Percentiles rank a stretch among this genome's conserved stretches.
These are phyloP conservation scores for Ophiostoma sp. DNA, from an alignment of 2,329 filamentous ascomycete species.

Conservation along the genomic window DNA sequence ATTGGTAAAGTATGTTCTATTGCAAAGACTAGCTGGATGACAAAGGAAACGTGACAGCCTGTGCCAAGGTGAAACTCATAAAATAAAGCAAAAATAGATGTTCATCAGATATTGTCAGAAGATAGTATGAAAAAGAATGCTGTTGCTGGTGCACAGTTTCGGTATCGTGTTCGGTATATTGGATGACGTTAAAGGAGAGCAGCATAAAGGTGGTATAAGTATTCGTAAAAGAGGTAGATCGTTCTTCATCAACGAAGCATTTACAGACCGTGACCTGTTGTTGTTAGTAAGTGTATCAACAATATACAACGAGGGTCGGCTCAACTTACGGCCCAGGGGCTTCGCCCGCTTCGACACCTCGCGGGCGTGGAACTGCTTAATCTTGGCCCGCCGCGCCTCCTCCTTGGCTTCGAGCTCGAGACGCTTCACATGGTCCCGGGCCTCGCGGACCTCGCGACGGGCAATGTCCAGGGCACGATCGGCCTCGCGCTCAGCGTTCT, in stretches of 20 bases:
- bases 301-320: neutral
- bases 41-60: neutral
- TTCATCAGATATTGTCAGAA: neutral
- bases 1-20: neutral
- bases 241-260: neutral
- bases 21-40: neutral
- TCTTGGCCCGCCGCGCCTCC: slow-evolving; percentile 64
- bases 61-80: neutral
- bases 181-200: neutral
- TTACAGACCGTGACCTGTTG: neutral
- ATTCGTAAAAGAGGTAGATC: neutral
- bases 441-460: slow-evolving; percentile 57
- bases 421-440: slow-evolving; percentile 61
- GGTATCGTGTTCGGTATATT: neutral
- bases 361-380: slow-evolving; percentile 66
- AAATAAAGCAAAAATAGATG: neutral
- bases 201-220: neutral
- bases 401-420: slow-evolving; percentile 66
- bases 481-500: slow-evolving; percentile 64
- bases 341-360: slow-evolving; percentile 68
- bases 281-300: neutral
- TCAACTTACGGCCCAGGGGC: slow-evolving; percentile 61
- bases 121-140: neutral
- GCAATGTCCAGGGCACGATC: slow-evolving; percentile 63
- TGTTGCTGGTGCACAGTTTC: neutral